Conservation (phyloP, 2,329 filamentous ascomycete genomes). For the Penicillium verrucosum region DNA sequence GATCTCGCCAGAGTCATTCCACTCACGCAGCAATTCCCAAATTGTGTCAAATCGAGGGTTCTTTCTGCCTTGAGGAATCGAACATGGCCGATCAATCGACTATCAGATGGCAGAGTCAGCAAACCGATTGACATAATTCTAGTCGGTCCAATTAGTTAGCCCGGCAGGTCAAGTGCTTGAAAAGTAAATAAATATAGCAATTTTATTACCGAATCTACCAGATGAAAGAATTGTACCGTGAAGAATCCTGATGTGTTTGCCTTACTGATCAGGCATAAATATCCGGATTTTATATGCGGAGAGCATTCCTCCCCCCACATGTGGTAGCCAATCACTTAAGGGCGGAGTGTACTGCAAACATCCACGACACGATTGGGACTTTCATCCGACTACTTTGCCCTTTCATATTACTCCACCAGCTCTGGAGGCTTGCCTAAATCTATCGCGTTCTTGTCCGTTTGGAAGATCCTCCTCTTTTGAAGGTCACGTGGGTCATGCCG, state of each 20-base stretch:
- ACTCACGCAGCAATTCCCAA: too few species aligned
- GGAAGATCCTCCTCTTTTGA: neutral
- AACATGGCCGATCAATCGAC: too few species aligned
- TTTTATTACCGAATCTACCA: too few species aligned
- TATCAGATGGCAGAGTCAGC: too few species aligned
- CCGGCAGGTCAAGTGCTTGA: too few species aligned
- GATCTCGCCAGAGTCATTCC: too few species aligned
- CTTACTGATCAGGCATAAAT: neutral
- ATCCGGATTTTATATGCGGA: neutral
- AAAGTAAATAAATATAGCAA: neutral
- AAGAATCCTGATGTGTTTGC: neutral
- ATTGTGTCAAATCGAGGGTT: too few species aligned
- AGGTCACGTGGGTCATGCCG: neutral
- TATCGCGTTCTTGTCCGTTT: neutral
- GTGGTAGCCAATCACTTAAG: neutral
- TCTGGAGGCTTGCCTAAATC: neutral
- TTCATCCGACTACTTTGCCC: neutral
- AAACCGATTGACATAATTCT: too few species aligned
- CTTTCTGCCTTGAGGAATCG: too few species aligned
- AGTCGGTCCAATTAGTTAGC: neutral
- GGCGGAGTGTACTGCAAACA: neutral
- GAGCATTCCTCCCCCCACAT: neutral
- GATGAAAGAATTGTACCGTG: neutral
- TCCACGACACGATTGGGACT: neutral
- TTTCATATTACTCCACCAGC: neutral